Percentiles rank a stretch among this genome's conserved stretches.
Conservation (phyloP, 192 early-diverging fungal species). For the Neocallimastix lanati region DNA sequence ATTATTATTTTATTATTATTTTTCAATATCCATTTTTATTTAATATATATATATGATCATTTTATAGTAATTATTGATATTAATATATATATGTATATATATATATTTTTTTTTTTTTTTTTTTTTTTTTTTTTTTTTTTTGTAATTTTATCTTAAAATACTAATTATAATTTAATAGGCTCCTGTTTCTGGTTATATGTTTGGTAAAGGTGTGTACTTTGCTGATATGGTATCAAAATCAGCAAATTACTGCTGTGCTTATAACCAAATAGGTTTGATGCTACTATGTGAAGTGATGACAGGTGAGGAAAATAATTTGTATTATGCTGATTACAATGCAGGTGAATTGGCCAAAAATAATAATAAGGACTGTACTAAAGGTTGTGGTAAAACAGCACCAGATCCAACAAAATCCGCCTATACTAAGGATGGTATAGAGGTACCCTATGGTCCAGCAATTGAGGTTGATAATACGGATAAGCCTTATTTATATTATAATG, state of each 20-base stretch:
- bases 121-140: no score
- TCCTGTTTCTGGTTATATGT: slow-evolving; percentile 31
- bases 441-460: neutral
- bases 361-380: slow-evolving; percentile 42
- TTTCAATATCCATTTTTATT: no score
- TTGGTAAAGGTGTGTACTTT: slow-evolving; percentile 73
- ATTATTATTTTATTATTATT: no score
- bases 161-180: no score
- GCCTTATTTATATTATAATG: slow-evolving; percentile 47
- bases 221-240: slow-evolving; percentile 62
- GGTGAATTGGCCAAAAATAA: slow-evolving; percentile 10
- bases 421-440: neutral
- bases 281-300: slow-evolving; percentile 64
- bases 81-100: no score
- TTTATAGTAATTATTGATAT: no score
- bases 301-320: slow-evolving; percentile 22
- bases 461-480: neutral
- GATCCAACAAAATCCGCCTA: slow-evolving; percentile 10
- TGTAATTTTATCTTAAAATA: no score
- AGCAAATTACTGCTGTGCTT: slow-evolving; percentile 44
- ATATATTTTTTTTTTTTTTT: no score
- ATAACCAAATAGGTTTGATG: slow-evolving; percentile 29
- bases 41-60: no score
- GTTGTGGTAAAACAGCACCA: slow-evolving; percentile 34
- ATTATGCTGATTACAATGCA: slow-evolving; percentile 32